These are phyloP conservation scores for Ustilago vetiveriae DNA, from an alignment of 1,284 basidiomycete species.

Conservation along the genomic window DNA sequence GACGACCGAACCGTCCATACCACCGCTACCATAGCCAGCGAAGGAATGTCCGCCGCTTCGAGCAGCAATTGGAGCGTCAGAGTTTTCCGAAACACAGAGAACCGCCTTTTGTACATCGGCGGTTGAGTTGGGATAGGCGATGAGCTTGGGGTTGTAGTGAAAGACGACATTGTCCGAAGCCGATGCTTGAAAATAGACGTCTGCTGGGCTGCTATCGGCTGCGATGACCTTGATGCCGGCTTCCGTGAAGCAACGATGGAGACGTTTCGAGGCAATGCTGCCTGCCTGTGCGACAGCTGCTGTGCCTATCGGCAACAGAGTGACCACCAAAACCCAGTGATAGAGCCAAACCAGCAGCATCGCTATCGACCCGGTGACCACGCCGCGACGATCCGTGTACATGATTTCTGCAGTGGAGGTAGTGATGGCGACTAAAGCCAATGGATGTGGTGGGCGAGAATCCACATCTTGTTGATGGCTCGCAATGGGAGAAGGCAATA, in stretches of 20 bases:
- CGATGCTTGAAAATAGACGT: slow-evolving; percentile 35
- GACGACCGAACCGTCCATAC: slow-evolving; percentile 60
- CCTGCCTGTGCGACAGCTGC: too few relatives aligned
- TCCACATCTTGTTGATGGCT: too few relatives aligned
- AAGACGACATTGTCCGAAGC: slow-evolving; percentile 66
- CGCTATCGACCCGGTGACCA: too few relatives aligned
- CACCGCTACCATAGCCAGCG: slow-evolving; percentile 60
- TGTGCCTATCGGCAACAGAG: too few relatives aligned
- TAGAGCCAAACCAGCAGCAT: too few relatives aligned
- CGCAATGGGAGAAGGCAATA: too few relatives aligned
- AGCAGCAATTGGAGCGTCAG: slow-evolving; percentile 56
- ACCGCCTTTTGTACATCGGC: slow-evolving; percentile 58
- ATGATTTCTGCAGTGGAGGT: too few relatives aligned
- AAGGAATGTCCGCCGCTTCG: slow-evolving; percentile 67
- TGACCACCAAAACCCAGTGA: too few relatives aligned
- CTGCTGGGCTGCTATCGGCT: slow-evolving; percentile 26
- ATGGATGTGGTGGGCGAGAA: too few relatives aligned
- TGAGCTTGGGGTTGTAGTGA: slow-evolving; percentile 62
- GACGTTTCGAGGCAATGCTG: neutral
- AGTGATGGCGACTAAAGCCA: too few relatives aligned
- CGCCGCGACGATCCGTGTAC: too few relatives aligned
- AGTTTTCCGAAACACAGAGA: slow-evolving; percentile 16
- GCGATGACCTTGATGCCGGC: slow-evolving; percentile 32
- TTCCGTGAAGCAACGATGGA: slow-evolving; percentile 15
- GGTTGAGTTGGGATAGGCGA: slow-evolving; percentile 56